Evolutionary conservation across 2,329 filamentous ascomycete genomes (phyloP).

Genomic region (Madurella fahalii): DNA sequence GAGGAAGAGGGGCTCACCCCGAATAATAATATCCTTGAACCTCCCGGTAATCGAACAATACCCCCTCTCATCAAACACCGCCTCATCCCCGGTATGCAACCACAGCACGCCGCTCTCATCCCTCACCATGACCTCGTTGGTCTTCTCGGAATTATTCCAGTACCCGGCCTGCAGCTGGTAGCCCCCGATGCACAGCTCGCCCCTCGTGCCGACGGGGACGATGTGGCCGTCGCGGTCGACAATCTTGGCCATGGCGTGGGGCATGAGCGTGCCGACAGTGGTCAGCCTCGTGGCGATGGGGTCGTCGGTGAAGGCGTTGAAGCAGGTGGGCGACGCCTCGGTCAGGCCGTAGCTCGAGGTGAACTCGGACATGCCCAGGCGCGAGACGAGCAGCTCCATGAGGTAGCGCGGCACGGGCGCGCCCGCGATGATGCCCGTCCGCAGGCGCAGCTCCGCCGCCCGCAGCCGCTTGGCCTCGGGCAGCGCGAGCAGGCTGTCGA

Average conservation of each 20-base stretch:
- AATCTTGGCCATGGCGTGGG: slow-evolving; percentile 73
- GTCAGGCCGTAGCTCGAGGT: slow-evolving; percentile 69
- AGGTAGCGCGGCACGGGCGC: slow-evolving; percentile 70
- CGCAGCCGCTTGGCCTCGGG: slow-evolving; percentile 36
- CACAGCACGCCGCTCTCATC: slow-evolving; percentile 55
- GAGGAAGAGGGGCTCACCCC: slow-evolving; percentile 43
- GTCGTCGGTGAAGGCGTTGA: slow-evolving; percentile 74
- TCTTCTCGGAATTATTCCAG: slow-evolving; percentile 71
- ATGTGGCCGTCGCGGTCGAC: slow-evolving; percentile 63
- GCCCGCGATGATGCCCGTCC: slow-evolving; percentile 76
- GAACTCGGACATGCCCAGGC: slow-evolving; percentile 72
- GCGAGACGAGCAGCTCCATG: slow-evolving; percentile 67
- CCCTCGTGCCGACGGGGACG: slow-evolving; percentile 62
- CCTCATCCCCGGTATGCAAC: slow-evolving; percentile 65
- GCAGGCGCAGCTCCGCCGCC: slow-evolving; percentile 48
- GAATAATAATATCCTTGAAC: slow-evolving; percentile 77
- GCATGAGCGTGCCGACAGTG: slow-evolving; percentile 73
- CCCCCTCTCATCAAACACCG: slow-evolving; percentile 62
- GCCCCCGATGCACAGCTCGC: slow-evolving; percentile 73
- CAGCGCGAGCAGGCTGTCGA: slow-evolving; percentile 58
- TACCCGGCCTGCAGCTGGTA: slow-evolving; percentile 69
- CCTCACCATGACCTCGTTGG: slow-evolving; percentile 54
- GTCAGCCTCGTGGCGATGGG: slow-evolving; percentile 61
- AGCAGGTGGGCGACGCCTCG: slow-evolving; percentile 74
- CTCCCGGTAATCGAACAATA: slow-evolving; percentile 71